These are phyloP conservation scores for Ceratocystiopsis brevicomis DNA, from an alignment of 2,329 filamentous ascomycete species.

Conservation along the genomic window DNA sequence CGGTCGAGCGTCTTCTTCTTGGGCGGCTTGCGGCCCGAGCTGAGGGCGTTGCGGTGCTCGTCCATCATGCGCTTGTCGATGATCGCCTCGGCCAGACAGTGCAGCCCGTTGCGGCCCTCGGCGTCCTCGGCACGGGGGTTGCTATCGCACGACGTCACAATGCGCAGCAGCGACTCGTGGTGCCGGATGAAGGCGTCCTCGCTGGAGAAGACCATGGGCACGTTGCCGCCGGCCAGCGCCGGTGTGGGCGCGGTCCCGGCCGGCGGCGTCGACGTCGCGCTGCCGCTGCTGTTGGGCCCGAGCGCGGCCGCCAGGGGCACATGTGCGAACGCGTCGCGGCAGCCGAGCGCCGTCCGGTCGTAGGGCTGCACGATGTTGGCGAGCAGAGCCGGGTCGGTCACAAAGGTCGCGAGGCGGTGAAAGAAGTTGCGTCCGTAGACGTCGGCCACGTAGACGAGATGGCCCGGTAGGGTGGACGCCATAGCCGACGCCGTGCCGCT, in stretches of 20 bases:
- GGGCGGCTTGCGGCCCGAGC: conserved; percentile 10
- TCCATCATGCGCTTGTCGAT: conserved; percentile 21
- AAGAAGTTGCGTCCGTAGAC: conserved; percentile 34
- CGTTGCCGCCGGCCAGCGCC: conserved; percentile 3
- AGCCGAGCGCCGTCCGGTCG: conserved; percentile 15
- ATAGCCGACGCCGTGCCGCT: not conserved
- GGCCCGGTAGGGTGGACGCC: not conserved
- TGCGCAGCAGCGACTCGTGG: conserved; percentile 18
- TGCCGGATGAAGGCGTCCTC: conserved; percentile 14
- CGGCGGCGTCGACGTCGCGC: not conserved
- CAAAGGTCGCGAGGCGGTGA: conserved; percentile 21
- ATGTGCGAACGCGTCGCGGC: conserved; percentile 31
- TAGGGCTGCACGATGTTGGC: conserved; percentile 20
- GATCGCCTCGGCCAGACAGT: conserved; percentile 37
- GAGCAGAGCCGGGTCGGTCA: conserved; percentile 14
- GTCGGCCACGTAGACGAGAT: conserved; percentile 22
- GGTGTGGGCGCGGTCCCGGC: conserved; percentile 2
- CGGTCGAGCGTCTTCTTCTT: conserved; percentile 22
- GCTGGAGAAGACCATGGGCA: conserved; percentile 7
- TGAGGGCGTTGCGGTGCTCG: conserved; percentile 16
- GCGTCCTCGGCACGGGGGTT: conserved; percentile 20
- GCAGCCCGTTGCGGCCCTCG: conserved; percentile 35
- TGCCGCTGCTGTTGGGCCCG: not conserved
- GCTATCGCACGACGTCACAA: conserved; percentile 17
- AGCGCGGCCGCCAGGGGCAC: conserved; percentile 11